phyloP scores from a whole-genome alignment of 2,329 filamentous ascomycete species.

The Diaporthe aspalathi region DNA sequence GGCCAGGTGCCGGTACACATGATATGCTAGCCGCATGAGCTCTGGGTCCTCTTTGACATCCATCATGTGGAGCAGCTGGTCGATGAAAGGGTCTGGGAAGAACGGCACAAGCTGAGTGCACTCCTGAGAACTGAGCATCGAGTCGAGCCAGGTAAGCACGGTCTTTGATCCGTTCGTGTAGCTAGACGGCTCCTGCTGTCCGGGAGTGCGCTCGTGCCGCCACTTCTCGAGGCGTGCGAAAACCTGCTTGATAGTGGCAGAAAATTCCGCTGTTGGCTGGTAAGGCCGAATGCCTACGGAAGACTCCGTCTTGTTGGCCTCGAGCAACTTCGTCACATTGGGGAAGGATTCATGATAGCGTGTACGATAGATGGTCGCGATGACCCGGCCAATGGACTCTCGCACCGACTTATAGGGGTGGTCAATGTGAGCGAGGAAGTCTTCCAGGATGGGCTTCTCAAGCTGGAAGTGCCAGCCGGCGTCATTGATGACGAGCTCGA shows the following conservation, averaged over 20 bases:
- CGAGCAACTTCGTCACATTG: conserved; percentile 79
- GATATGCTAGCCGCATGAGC: conserved; percentile 92
- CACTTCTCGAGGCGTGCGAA: conserved; percentile 86
- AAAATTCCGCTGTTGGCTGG: conserved; percentile 79
- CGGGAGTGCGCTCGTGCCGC: conserved; percentile 84
- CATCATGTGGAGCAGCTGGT: conserved; percentile 99
- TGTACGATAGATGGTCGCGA: conserved; percentile 89
- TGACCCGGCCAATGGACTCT: conserved; percentile 90
- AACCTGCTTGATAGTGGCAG: conserved; percentile 76
- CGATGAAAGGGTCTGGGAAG: conserved; percentile 90
- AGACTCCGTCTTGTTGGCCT: conserved; percentile 81
- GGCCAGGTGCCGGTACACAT: conserved; percentile 94
- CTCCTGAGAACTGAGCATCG: conserved; percentile 88
- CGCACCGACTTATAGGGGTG: conserved; percentile 98
- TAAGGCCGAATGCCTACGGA: conserved; percentile 90
- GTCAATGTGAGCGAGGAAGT: conserved; percentile 92
- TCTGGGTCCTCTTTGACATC: conserved; percentile 99
- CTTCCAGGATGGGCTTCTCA: conserved; percentile 85
- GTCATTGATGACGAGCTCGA: conserved; percentile 89
- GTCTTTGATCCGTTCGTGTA: conserved; percentile 98
- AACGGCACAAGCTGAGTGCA: conserved; percentile 91
- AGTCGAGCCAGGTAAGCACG: conserved; percentile 93
- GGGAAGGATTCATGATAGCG: conserved; percentile 94
- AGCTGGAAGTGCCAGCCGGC: conserved; percentile 96
- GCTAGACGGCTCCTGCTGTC: conserved; percentile 91